A percentile compares a stretch with the other conserved stretches of the same genome.
Evolutionary conservation across 108 stramenopile genomes (phyloP).

Genomic region (Parietichytrium sp.): DNA sequence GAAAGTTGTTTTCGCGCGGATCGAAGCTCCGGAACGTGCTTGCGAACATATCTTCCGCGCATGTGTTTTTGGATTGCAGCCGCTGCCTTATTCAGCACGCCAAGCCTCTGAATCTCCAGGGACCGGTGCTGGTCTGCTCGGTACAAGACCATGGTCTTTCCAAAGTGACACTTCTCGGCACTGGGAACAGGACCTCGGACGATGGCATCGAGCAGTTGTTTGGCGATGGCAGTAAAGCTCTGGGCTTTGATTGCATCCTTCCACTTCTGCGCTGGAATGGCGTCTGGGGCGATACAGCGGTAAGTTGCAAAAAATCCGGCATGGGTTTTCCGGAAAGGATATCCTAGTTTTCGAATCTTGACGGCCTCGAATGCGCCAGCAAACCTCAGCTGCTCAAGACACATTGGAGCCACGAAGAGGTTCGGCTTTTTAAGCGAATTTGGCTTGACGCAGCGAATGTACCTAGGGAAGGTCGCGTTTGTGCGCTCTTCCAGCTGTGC

Average conservation of each 20-base stretch:
- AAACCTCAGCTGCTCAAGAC: conserved; percentile 56
- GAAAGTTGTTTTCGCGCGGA: neutral
- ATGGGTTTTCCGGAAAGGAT: conserved; percentile 51
- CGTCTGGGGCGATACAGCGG: neutral
- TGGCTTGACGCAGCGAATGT: conserved; percentile 56
- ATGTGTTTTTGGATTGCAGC: conserved; percentile 1
- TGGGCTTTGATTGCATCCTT: neutral
- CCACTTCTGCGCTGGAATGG: neutral
- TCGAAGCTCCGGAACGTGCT: conserved; percentile 1
- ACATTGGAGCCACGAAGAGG: conserved; percentile 70
- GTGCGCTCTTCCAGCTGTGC: conserved; percentile 27
- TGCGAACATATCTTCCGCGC: conserved; percentile 29
- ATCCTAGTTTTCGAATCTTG: conserved; percentile 52
- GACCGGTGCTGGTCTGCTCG: conserved; percentile 62
- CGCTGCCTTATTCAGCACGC: conserved; percentile 46
- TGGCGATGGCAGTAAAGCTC: neutral
- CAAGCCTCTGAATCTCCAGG: conserved; percentile 60
- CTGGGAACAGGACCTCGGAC: neutral
- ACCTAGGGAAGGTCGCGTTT: conserved; percentile 66
- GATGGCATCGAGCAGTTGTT: conserved; percentile 20
- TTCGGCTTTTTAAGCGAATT: conserved; percentile 57
- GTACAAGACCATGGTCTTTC: conserved; percentile 66
- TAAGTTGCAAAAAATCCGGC: conserved; percentile 49
- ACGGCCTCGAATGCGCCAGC: conserved; percentile 61
- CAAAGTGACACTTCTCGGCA: conserved; percentile 46